Evolutionary conservation across 192 early-diverging fungal species (phyloP).

Genomic region (Coemansia nantahalensis): DNA sequence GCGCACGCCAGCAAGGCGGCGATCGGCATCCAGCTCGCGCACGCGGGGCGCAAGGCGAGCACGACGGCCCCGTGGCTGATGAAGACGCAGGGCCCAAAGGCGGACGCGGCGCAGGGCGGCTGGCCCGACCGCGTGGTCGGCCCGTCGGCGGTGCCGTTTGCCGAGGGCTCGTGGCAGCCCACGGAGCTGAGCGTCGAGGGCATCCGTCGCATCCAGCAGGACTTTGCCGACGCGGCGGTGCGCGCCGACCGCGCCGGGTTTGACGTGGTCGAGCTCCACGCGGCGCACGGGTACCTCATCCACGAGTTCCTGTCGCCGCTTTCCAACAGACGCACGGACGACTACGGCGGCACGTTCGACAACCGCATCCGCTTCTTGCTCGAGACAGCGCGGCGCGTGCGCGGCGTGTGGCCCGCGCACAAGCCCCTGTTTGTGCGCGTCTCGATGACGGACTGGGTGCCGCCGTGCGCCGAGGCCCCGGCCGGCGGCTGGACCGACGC

Average conservation of each 20-base stretch:
- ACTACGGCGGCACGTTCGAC: constrained; percentile 89
- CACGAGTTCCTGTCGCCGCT: constrained; percentile 77
- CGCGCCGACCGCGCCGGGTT: constrained; percentile 79
- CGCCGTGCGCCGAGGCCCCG: constrained; percentile 36
- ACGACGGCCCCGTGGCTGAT: constrained; percentile 29
- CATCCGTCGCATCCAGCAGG: constrained; percentile 61
- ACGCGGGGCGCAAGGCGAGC: constrained; percentile 77
- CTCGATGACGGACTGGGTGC: constrained; percentile 73
- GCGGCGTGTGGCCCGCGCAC: constrained; percentile 69
- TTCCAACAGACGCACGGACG: constrained; percentile 83
- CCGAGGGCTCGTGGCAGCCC: constrained; percentile 16
- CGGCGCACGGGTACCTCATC: constrained; percentile 88
- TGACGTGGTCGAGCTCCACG: constrained; percentile 88
- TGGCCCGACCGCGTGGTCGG: constrained; percentile 73
- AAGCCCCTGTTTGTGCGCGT: constrained; percentile 86
- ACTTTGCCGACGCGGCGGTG: constrained; percentile 64
- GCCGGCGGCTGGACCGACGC: constrained; percentile 68
- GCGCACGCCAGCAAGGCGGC: constrained; percentile 60
- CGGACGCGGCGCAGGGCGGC: constrained; percentile 51
- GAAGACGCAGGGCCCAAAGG: constrained; percentile 9
- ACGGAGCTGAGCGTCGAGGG: constrained; percentile 62
- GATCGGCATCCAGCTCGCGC: constrained; percentile 75
- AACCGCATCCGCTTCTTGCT: constrained; percentile 78
- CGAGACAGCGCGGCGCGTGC: constrained; percentile 64
- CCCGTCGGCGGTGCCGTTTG: constrained; percentile 58